Conservation (phyloP, 768 basidiomycete genomes). For the Rhodotorula diobovata region DNA sequence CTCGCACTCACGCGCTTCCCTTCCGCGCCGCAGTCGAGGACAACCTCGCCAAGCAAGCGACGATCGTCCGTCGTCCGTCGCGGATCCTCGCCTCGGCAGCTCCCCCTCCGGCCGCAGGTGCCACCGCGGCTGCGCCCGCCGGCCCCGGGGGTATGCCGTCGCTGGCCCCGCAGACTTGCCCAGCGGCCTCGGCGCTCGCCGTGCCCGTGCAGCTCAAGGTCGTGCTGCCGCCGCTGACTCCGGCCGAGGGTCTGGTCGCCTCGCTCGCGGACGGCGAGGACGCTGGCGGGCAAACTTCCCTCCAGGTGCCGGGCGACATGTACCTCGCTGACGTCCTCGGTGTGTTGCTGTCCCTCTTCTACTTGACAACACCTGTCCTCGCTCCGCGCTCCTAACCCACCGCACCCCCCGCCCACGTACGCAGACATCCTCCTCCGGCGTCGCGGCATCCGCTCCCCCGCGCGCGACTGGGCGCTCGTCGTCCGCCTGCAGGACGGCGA, state of each 20-base stretch:
- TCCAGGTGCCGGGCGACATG: constrained; percentile 64
- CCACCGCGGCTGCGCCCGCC: not conserved
- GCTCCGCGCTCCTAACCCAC: too few species aligned
- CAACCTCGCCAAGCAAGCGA: constrained; percentile 70
- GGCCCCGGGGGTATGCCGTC: not conserved
- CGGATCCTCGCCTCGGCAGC: constrained; percentile 52
- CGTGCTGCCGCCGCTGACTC: not conserved
- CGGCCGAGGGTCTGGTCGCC: not conserved
- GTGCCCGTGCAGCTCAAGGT: constrained; percentile 16
- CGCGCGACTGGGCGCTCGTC: constrained; percentile 75
- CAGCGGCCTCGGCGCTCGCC: not conserved
- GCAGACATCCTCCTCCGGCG: constrained; percentile 36
- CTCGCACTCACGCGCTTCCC: not conserved
- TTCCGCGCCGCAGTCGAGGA: constrained; percentile 57
- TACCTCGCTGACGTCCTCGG: constrained; percentile 40
- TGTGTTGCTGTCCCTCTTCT: not conserved
- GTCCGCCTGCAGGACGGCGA: constrained; percentile 58
- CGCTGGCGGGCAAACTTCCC: constrained; percentile 4
- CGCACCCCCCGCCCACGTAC: too few species aligned
- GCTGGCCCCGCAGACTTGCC: not conserved
- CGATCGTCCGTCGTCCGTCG: constrained; percentile 78
- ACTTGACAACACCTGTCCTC: not conserved
- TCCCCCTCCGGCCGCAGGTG: not conserved
- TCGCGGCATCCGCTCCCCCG: constrained; percentile 52
- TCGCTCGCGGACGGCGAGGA: not conserved